Base-by-base conservation (phyloP, 139 green algal genomes). In the Coelastrella sp. region DNA sequence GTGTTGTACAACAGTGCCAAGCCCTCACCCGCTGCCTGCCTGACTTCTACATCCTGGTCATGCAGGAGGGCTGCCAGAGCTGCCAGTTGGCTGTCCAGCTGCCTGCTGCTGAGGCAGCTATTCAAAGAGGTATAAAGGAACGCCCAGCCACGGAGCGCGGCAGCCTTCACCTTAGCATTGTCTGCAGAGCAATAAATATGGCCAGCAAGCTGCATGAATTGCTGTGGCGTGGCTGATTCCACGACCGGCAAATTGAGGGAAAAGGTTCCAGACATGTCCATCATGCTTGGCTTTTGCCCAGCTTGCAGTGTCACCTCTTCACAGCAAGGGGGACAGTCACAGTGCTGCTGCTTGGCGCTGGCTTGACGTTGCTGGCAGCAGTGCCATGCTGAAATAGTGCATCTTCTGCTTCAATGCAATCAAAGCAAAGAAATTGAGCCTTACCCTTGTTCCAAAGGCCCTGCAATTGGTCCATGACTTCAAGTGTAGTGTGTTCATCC, bases 121-220 rank as follows among this genome's bases (percentile, higher is more conserved):
- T 66, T 74, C 11, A 97, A 85, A 0, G 92, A 95, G 73, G 92
- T 96, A 63, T 97, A 93, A 57, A 98, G 91, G 60, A 98, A 92
- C 4, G 95, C 80, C 95, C 94, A 98, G 65, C 90, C 91, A 8
- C 94, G 90, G 24, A 97, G 74, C 4, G 94, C 94, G 0, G 95
- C 88, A 11, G 90, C 90, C 0, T 85, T 75, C 58, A 82, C n/a
- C 81, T 88, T 87, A 8, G 83, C 74, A 57, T 27, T 49, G 22
- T 72, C 91, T 68, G 65, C 35, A 75, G 5, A 12, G 59, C 14
- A 35, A 11, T 20, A 24, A 60, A 59, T 61, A 25, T 22, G 15
- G 35, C 35, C 35, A 49, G 35, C 35, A 49, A 49, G 35, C 35
- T 49, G 35, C 35, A 49, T 49, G 35, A 49, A 3, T 3, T 49